Percentiles rank a stretch among this genome's conserved stretches.
Conservation (phyloP, 805 yeast genomes). For the Ogataea ramenticola region DNA sequence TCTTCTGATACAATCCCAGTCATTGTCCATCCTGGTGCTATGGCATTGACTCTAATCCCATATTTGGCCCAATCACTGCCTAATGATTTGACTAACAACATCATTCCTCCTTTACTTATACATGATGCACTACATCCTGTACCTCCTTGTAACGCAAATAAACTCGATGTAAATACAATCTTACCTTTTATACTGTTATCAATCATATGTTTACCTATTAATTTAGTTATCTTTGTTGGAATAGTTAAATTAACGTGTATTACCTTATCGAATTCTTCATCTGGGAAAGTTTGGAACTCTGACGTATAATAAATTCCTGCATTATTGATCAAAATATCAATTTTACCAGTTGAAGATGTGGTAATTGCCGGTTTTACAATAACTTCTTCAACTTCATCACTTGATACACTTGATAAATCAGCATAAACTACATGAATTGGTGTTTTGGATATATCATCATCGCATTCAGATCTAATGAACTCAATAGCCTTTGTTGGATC, state of each 20-base stretch:
- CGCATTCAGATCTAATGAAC: slow-evolving; percentile 6
- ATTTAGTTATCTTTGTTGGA: slow-evolving; percentile 28
- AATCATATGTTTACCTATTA: slow-evolving; percentile 31
- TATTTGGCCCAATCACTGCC: slow-evolving; percentile 26
- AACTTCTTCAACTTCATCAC: slow-evolving; percentile 20
- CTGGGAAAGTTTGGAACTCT: slow-evolving; percentile 29
- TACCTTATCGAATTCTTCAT: slow-evolving; percentile 30
- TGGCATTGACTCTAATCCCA: slow-evolving; percentile 26
- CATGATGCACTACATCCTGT: slow-evolving; percentile 31
- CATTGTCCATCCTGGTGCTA: slow-evolving; percentile 38
- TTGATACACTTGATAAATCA: slow-evolving; percentile 21
- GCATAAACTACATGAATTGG: slow-evolving; percentile 18
- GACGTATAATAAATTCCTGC: slow-evolving; percentile 28
- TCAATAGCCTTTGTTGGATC: slow-evolving; percentile 22
- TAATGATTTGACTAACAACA: slow-evolving; percentile 28
- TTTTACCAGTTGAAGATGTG: slow-evolving; percentile 20
- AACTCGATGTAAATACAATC: slow-evolving; percentile 35
- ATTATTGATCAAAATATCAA: slow-evolving; percentile 28
- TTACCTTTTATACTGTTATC: slow-evolving; percentile 26
- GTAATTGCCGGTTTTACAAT: slow-evolving; percentile 24
- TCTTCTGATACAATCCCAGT: slow-evolving; percentile 35
- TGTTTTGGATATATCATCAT: slow-evolving; percentile 23
- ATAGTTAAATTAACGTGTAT: slow-evolving; percentile 33
- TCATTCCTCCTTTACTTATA: slow-evolving; percentile 34
- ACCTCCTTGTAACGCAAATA: slow-evolving; percentile 36